Evolutionary conservation across 371 early-diverging fungal species (phyloP), one percentile per base, ranked within the genome.

Genomic region (Mucor lusitanicus): DNA sequence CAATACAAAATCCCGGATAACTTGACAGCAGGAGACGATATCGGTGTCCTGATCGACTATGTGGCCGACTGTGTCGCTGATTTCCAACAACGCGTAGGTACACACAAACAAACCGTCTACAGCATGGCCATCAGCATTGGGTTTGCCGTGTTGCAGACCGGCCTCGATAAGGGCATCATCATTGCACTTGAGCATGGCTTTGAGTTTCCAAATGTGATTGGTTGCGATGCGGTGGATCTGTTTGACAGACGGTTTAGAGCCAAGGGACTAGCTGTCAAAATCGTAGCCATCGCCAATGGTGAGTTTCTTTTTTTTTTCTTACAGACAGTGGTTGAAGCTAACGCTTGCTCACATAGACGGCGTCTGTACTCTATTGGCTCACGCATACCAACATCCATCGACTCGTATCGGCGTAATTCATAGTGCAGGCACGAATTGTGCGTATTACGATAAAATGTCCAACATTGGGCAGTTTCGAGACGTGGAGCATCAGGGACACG

Each of bases 391-490:
- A 60, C 86, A 91, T 64, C 94, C 94, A 15, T 87, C 90, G 46
- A 96, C 96, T 32, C 87, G 89, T 71, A 84, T 96, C 61, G 95
- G 95, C 35, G 91, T 95, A 53, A 94, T 98, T 67, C 88, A 96
- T 54, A 96, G 95, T 65, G 95, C 97, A 8, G 98, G 98, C 46
- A 94, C 97, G 53, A 98, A 98, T 72, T 95, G 95, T 50, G 95
- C 97, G 25, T 98, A 97, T 79, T 83, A 83, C 44, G 83, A 83
- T 33, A 71, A 73, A 27, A 66, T 80, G 8, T 55, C 73, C 39
- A 80, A 80, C 46, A 75, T 80, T 63, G 62, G 59, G 33, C 65
- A 64, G 4, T 70, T 77, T 6, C 40, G 40, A 17, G 40, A 40
- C 40, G 40, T 40, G 11, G 40, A 21, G 12, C 39, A 27, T 54